Base-by-base conservation (phyloP, 78 protist species). In the Cyanophora paradoxa region DNA sequence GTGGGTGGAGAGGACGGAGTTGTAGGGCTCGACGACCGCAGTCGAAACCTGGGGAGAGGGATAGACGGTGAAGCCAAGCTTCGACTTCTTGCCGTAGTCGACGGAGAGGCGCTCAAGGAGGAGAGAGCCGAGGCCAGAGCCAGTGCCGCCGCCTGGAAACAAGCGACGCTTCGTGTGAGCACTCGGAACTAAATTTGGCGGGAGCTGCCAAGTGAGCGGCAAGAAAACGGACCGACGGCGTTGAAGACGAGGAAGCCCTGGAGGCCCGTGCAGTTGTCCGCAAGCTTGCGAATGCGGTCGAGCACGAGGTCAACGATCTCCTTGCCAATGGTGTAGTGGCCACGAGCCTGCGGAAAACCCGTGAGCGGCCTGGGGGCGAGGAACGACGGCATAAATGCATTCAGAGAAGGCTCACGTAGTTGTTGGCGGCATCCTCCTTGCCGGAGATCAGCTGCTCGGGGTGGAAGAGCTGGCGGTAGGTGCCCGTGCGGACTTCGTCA, bases 81-180 rank as follows among this genome's bases (percentile, higher is more conserved):
- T 90, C 34, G 92, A 83, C 84, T 90, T 94, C 74, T 87, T 86
- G 52, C 95, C 94, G 73, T 89, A 94, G 74, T 94, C 94, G 20
- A 62, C 86, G 1, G 95, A 86, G 40, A 95, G 89, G 42, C 89
- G 88, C 74, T 92, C 95, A 44, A 95, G 78, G 36, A 95, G 92
- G 52, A 92, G 88, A 17, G 95, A 57, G 54, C 93, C 95, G 57
- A 92, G 76, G 41, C 97, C 97, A 11, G 96, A 92, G 40, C 97
- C 97, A 8, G 96, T 90, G 50, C 97, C 97, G 36, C 97, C 97
- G n/a, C n/a, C n/a, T n/a, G n/a, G n/a, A n/a, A 79, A 94, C 97
- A 46, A 93, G n/a, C n/a, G n/a, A n/a, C n/a, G n/a, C n/a, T n/a
- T n/a, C n/a, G n/a, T n/a, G n/a, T n/a, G n/a, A n/a, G n/a, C n/a